Base-by-base conservation (phyloP, 2,329 filamentous ascomycete genomes). In the Fusarium ambrosium region DNA sequence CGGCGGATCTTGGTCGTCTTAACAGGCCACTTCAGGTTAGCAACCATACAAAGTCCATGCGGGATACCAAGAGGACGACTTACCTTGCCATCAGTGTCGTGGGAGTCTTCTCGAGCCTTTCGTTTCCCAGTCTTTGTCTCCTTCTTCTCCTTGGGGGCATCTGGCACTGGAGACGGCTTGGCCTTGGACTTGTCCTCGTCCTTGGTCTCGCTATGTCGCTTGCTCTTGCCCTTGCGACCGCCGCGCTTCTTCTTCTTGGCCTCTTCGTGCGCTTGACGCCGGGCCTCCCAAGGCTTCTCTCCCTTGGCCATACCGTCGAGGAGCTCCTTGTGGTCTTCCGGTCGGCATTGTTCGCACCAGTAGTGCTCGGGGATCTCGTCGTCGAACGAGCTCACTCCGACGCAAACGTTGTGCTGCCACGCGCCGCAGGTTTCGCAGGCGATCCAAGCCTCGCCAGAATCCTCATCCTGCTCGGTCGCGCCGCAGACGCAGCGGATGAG, bases 361-460 rank as follows among this genome's bases (percentile, higher is more conserved):
- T 99, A 99, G 83, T 94, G 89, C 70, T 93, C 93, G 34, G 94
- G 93, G 65, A 94, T 88, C 79, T 95, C 91, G 69, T 95, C 93
- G 36, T 92, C 90, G 77, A 94, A 95, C 56, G 92, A 91, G 79
- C 89, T 91, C 81, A 98, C 90, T 63, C 94, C 95, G 87, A 99
- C 94, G 82, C 97, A 99, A 73, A 97, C 92, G 80, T 98, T 98
- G 84, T 99, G 97, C 84, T 99, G 97, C 97, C 97, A 99, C 48
- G 93, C 96, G 59, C 91, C 91, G 84, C 97, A 99, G 56, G 90
- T 91, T 83, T 99, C 97, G 86, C 97, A 99, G 71, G 94, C 95
- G 79, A 99, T 98, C 95, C 97, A 98, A 62, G 95, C 92, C 78
- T 97, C 93, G 75, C 93, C 94, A 16, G 94, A 92, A 77, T 97